Conservation (phyloP, 352 stramenopile species). For the Peronospora destructor region DNA sequence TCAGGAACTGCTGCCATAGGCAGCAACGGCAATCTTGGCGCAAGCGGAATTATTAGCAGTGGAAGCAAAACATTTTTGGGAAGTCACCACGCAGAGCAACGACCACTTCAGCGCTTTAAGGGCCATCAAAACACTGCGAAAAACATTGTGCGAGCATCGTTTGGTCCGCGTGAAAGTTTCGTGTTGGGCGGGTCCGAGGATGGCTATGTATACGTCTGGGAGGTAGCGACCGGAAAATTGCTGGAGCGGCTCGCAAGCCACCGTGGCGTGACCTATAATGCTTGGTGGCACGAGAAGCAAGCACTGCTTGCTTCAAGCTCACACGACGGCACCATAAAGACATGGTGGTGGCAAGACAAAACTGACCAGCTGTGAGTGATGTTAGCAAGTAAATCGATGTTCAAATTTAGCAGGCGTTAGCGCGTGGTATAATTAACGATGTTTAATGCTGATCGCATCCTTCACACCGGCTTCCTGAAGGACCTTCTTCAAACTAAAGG, state of each 20-base stretch:
- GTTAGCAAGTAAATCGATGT: conserved; percentile 61
- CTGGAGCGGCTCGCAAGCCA: conserved; percentile 75
- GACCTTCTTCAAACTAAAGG: conserved; percentile 65
- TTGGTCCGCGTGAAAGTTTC: conserved; percentile 79
- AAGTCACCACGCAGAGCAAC: conserved; percentile 43
- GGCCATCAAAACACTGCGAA: conserved; percentile 87
- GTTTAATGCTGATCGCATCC: conserved; percentile 32
- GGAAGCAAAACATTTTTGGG: conserved; percentile 21
- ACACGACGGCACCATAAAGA: conserved; percentile 86
- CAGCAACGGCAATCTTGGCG: conserved; percentile 25
- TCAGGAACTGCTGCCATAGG: conserved; percentile 16
- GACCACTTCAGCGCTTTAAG: conserved; percentile 81
- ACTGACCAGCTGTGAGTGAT: conserved; percentile 22
- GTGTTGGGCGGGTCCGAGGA: conserved; percentile 84
- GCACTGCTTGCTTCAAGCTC: conserved; percentile 77
- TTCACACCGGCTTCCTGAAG: conserved; percentile 37
- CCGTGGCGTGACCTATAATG: conserved; percentile 76
- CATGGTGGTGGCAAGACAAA: conserved; percentile 83
- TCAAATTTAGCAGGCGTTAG: conserved; percentile 2
- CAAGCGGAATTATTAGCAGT: conserved; percentile 17
- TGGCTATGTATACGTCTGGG: conserved; percentile 82
- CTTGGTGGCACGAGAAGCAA: conserved; percentile 83
- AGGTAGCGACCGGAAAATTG: conserved; percentile 79
- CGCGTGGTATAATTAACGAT: too few species aligned
- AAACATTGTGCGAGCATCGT: conserved; percentile 81